Evolutionary conservation across 805 yeast genomes (phyloP), one percentile per base, ranked within the genome.

Genomic region (Candida boleticola): DNA sequence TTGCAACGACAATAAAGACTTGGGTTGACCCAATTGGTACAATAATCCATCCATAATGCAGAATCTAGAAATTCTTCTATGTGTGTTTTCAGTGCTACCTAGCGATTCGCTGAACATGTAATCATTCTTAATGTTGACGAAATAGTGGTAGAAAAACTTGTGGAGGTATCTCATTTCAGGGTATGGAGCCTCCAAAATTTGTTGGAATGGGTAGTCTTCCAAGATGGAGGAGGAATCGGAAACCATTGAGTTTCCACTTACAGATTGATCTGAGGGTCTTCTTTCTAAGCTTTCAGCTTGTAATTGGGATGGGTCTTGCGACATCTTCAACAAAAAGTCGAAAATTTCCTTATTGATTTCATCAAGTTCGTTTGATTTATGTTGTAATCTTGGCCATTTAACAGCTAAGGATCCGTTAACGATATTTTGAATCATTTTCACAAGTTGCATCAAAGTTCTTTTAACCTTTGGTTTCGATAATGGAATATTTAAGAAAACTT

Each of bases 361-460:
- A 9, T 56, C 49, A 43, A 71, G 50, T 39, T 77, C 79, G 1
- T 66, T 71, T 32, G 60, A 57, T 43, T 70, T 64, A 3, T 69
- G 43, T 5, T 58, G 58, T 35, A 83, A 58, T 1, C 80, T 60
- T 1, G 86, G 82, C 79, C 86, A 80, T 57, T 80, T 89, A 37
- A 83, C 64, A 4, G 73, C 70, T 3, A 86, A 71, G 0, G 95
- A 74, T 22, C 89, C 90, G 58, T 90, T 92, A 1, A 95, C 96
- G 66, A 90, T 78, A 50, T 84, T 79, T 63, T 92, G 98, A 17
- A 92, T 65, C 16, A 85, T 82, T 53, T 89, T 87, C 2, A 96
- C 96, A 26, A 90, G 60, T 42, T 86, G 81, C 46, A 90, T 80
- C 39, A 87, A 73, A 0, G 88, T 77, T 48, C 96, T 74, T 47